Conservation (phyloP, 345 rosid species). For the Fremontodendron californicum region DNA sequence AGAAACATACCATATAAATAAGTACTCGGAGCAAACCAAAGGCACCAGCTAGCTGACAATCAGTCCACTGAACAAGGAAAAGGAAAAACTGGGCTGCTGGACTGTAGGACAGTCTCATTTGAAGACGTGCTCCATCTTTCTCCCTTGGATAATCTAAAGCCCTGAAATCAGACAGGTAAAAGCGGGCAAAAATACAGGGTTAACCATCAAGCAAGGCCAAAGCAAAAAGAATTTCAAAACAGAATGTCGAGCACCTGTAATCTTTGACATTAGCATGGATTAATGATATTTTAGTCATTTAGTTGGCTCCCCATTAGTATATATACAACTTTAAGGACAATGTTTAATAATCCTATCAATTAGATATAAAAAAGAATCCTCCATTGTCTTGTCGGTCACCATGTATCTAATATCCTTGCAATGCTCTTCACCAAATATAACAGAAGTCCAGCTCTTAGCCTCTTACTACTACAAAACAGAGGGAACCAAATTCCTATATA, state of each 20-base stretch:
- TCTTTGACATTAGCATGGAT: neutral
- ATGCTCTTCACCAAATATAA: neutral
- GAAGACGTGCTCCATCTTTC: neutral
- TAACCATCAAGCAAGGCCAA: neutral
- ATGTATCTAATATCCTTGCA: neutral
- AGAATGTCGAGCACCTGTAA: neutral
- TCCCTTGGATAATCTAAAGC: constrained; percentile 31
- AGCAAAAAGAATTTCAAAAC: neutral
- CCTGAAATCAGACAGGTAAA: constrained; percentile 32
- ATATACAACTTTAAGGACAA: neutral
- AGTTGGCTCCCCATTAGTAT: neutral
- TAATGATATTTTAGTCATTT: neutral
- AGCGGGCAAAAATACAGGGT: neutral
- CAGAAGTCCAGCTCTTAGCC: neutral
- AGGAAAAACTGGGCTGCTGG: constrained; percentile 49
- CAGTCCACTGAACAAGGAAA: constrained; percentile 94
- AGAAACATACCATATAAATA: constrained; percentile 37
- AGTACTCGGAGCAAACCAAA: constrained; percentile 54
- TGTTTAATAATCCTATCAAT: neutral
- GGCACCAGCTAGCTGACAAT: constrained; percentile 87
- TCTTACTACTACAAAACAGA: neutral
- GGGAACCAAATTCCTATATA: neutral
- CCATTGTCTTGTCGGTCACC: neutral
- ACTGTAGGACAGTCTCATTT: constrained; percentile 5
- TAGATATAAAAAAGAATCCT: neutral